Conservation (phyloP, 495 filamentous ascomycete genomes). For the Delitschia confertaspora region DNA sequence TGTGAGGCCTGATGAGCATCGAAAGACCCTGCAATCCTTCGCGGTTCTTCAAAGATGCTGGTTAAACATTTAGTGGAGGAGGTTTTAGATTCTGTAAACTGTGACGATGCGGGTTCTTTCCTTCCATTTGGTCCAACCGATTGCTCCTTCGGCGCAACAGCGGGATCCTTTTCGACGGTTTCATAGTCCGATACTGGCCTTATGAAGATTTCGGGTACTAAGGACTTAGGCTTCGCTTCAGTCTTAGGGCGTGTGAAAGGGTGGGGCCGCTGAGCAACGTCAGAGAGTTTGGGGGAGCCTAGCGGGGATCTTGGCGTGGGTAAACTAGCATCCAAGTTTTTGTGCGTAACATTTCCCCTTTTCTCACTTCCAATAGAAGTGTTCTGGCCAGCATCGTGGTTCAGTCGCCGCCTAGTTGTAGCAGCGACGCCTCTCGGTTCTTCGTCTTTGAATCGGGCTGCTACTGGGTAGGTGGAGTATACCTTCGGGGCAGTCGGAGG, state of each 20-base stretch:
- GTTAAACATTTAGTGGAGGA: constrained; percentile 1
- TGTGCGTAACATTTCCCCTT: no score
- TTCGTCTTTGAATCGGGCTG: no score
- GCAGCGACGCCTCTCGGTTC: no score
- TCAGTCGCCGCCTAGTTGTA: neutral
- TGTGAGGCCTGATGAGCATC: no score
- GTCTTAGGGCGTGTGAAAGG: constrained; percentile 12
- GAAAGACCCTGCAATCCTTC: neutral
- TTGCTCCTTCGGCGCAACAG: neutral
- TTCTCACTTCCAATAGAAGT: no score
- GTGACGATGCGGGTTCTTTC: neutral
- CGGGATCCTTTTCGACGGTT: neutral
- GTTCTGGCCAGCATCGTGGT: no score
- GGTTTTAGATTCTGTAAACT: neutral
- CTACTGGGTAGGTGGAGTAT: neutral
- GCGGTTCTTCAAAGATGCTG: constrained; percentile 10
- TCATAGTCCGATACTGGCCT: neutral
- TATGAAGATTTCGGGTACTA: constrained; percentile 5
- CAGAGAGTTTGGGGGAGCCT: constrained; percentile 6
- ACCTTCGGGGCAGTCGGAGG: neutral
- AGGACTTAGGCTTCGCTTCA: neutral
- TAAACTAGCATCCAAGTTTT: constrained; percentile 9
- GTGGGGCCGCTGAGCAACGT: constrained; percentile 11
- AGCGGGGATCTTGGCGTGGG: constrained; percentile 12
- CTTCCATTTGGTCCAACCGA: no score